Conservation (phyloP, 2,329 filamentous ascomycete genomes). For the Trichophyton simii region DNA sequence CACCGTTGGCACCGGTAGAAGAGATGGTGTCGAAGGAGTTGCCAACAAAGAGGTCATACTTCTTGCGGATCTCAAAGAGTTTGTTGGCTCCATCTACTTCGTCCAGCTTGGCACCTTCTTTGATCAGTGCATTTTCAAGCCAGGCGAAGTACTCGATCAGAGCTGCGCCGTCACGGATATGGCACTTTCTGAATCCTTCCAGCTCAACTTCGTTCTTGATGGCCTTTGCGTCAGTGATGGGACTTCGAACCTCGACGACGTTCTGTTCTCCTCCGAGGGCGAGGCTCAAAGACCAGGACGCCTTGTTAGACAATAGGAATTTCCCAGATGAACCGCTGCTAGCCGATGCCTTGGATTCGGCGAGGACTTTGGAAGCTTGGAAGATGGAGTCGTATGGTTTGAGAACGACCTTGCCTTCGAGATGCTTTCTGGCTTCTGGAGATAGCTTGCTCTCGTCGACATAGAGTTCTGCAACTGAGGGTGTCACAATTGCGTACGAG, state of each 20-base stretch:
- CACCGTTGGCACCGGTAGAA: slow-evolving; percentile 82
- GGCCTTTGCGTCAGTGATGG: slow-evolving; percentile 80
- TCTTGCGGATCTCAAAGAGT: slow-evolving; percentile 52
- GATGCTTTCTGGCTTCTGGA: slow-evolving; percentile 54
- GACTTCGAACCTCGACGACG: slow-evolving; percentile 77
- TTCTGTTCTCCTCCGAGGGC: slow-evolving; percentile 73
- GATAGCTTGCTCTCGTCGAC: slow-evolving; percentile 68
- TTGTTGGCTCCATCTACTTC: slow-evolving; percentile 90
- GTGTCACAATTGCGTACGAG: slow-evolving; percentile 82
- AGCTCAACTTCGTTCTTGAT: slow-evolving; percentile 86
- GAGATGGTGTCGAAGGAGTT: slow-evolving; percentile 94
- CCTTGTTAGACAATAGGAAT: slow-evolving; percentile 75
- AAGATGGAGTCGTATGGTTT: slow-evolving; percentile 77
- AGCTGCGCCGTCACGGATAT: slow-evolving; percentile 84
- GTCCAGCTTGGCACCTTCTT: slow-evolving; percentile 61
- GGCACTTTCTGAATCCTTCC: slow-evolving; percentile 84
- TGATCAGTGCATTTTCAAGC: slow-evolving; percentile 77
- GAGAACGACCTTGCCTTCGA: slow-evolving; percentile 57
- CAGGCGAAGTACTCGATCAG: slow-evolving; percentile 89
- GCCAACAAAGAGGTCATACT: slow-evolving; percentile 66
- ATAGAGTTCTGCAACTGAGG: slow-evolving; percentile 64
- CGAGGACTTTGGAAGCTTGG: slow-evolving; percentile 57
- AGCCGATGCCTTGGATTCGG: slow-evolving; percentile 31
- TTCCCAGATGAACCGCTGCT: slow-evolving; percentile 38
- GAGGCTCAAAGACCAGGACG: slow-evolving; percentile 83